Percentiles rank a stretch among this genome's conserved stretches.
Evolutionary conservation across 352 stramenopile species (phyloP).

Genomic region (Phytophthora pluvialis): DNA sequence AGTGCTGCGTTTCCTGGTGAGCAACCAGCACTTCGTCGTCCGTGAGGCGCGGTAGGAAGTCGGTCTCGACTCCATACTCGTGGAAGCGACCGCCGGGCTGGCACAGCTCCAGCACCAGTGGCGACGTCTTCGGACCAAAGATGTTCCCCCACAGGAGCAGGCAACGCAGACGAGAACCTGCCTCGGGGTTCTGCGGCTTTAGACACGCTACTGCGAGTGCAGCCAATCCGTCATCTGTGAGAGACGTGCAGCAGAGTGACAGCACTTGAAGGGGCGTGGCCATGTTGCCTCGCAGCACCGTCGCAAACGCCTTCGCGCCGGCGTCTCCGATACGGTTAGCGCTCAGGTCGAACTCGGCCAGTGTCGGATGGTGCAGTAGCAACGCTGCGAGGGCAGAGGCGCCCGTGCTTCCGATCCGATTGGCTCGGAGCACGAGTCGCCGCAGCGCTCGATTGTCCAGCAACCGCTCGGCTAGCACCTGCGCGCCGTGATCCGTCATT

Average conservation of each 20-base stretch:
- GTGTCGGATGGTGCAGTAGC: slow-evolving; percentile 50
- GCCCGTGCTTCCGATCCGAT: slow-evolving; percentile 67
- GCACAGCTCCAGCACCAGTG: slow-evolving; percentile 52
- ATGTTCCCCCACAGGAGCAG: slow-evolving; percentile 78
- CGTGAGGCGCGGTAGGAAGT: slow-evolving; percentile 49
- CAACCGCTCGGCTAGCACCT: slow-evolving; percentile 75
- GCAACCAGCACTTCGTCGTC: slow-evolving; percentile 58
- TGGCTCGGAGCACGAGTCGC: slow-evolving; percentile 63
- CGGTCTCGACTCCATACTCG: slow-evolving; percentile 55
- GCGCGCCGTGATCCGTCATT: slow-evolving; percentile 69
- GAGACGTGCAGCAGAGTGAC: slow-evolving; percentile 62
- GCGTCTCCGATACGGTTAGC: slow-evolving; percentile 72
- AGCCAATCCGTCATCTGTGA: slow-evolving; percentile 60
- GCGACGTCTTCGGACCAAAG: slow-evolving; percentile 50
- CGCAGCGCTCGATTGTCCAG: slow-evolving; percentile 71
- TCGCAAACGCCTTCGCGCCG: slow-evolving; percentile 59
- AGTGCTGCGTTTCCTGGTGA: slow-evolving; percentile 47
- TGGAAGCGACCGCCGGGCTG: slow-evolving; percentile 39
- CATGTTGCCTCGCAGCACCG: slow-evolving; percentile 53
- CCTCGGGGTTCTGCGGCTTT: slow-evolving; percentile 33
- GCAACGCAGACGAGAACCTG: slow-evolving; percentile 38
- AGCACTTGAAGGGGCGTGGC: slow-evolving; percentile 47
- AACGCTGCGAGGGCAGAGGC: slow-evolving; percentile 63
- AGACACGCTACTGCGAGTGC: slow-evolving; percentile 51
- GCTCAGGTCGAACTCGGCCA: slow-evolving; percentile 66